Evolutionary conservation across 2,329 filamentous ascomycete genomes (phyloP).

Genomic region (Colletotrichum melonis): DNA sequence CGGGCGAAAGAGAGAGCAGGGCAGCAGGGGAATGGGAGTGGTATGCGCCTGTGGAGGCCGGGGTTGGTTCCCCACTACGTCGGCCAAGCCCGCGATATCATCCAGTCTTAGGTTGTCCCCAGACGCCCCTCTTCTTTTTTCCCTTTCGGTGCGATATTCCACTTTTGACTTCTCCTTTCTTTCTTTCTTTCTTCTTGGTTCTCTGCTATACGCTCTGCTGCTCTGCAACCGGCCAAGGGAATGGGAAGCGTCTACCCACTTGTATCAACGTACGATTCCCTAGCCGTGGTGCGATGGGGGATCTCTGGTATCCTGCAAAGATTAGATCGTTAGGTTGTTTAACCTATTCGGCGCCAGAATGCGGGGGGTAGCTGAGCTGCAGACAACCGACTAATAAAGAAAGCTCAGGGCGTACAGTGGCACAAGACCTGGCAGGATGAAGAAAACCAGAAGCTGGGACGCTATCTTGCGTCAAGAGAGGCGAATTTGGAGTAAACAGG

Average conservation of each 20-base stretch:
- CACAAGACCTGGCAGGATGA: background rate
- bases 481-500: background rate
- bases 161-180: slow-evolving; percentile 4
- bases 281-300: background rate
- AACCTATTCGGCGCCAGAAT: slow-evolving; percentile 8
- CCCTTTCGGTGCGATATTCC: background rate
- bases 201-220: background rate
- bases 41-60: slow-evolving; percentile 13
- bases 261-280: background rate
- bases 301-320: background rate
- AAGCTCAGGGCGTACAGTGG: background rate
- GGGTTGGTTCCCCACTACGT: background rate
- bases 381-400: background rate
- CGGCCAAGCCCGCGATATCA: slow-evolving; percentile 14
- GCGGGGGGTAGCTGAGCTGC: slow-evolving; percentile 23
- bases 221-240: background rate
- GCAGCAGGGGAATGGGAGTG: background rate
- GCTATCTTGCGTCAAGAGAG: background rate
- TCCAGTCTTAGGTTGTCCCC: slow-evolving; percentile 4
- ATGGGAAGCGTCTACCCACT: background rate
- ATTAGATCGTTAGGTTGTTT: slow-evolving; percentile 12
- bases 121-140: slow-evolving; percentile 20
- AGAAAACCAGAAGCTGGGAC: background rate
- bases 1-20: slow-evolving; percentile 1
- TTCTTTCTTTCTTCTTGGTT: slow-evolving; percentile 22